Percentiles rank a stretch among this genome's conserved stretches.
Evolutionary conservation across 1,139 yeast species (phyloP).

Genomic region (Nakaseomyces delphensis): DNA sequence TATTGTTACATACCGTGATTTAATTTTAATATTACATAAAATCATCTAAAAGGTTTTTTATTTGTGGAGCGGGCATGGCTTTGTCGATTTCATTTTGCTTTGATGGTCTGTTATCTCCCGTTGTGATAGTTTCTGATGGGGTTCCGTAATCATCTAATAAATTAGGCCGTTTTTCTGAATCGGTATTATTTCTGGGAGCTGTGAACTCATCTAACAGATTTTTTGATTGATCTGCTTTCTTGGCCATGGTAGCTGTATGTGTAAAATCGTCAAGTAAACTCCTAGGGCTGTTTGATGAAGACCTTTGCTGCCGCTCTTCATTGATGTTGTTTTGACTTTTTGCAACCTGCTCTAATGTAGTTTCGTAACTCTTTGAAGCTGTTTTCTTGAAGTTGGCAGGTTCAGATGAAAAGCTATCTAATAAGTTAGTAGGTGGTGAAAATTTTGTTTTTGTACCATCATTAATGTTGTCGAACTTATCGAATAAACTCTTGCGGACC

Average conservation of each 20-base stretch:
- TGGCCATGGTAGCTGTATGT: not conserved
- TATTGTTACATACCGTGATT: not conserved
- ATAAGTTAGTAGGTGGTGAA: conserved; percentile 1
- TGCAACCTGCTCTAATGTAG: no score
- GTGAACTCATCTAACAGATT: not conserved
- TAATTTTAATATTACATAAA: conserved; percentile 3
- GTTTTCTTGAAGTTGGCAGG: no score
- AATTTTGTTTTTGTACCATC: not conserved
- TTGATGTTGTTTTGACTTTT: no score
- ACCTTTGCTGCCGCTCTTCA: no score
- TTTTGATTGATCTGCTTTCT: not conserved
- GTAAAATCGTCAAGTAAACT: conserved; percentile 11
- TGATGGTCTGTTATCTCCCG: not conserved
- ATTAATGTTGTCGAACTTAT: conserved; percentile 17
- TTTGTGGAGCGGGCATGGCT: not conserved
- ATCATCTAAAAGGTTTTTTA: conserved; percentile 10
- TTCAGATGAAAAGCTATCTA: not conserved
- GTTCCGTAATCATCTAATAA: not conserved
- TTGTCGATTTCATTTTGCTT: not conserved
- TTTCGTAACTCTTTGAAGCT: no score
- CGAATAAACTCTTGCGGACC: conserved; percentile 26
- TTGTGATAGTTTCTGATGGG: not conserved
- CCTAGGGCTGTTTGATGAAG: conserved; percentile 6
- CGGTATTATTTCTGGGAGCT: not conserved
- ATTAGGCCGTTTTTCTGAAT: not conserved